Base-by-base conservation (phyloP, 305 asterid genomes). In the Ilex paraguariensis region DNA sequence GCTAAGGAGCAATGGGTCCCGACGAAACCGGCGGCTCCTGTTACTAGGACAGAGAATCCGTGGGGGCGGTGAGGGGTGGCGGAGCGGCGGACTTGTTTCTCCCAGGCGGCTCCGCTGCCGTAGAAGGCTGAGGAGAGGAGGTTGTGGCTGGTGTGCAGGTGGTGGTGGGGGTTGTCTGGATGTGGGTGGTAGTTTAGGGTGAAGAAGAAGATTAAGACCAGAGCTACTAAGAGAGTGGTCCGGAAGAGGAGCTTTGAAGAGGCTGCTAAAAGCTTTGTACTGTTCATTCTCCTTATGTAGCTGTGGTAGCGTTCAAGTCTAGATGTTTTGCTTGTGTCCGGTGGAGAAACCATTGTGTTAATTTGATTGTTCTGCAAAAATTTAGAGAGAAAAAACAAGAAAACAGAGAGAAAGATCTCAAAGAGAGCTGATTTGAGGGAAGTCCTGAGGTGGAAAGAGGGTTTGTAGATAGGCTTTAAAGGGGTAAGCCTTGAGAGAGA, bases 11-110 rank as follows among this genome's bases (percentile, higher is more conserved):
- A 91, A 59, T 91, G 97, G 3, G 87, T 75, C 0, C 97, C 96
- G 2, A 91, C 96, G 62, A 91, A 91, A 0, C 98, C 98, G 7
- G 81, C 95, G 0, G 98, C 98, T 2, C 98, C 96, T 3, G 98
- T 88, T 48, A 91, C 94, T 1, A 91, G 72, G 12, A 91, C 87
- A 5, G 96, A 86, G 71, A 88, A 70, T 1, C 96, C 96, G 45
- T 86, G 73, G 40, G 84, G 78, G 30, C 95, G 91, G 55, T 79
- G 87, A 9, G 96, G 96, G 0, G 98, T 91, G 55, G 95, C 54
- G 54, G 98, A 88, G 62, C 77, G 93, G 6, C 91, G 94, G 59
- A 91, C 89, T 21, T 80, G 85, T 56, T 91, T 91, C 73, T 84
- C 97, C 95, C 95, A 88, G 28, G 84, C 66, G 0, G 95, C 84